A percentile compares a stretch with the other conserved stretches of the same genome.
phyloP scores from a whole-genome alignment of 2,329 filamentous ascomycete species.

The Aspergillus fructus region DNA sequence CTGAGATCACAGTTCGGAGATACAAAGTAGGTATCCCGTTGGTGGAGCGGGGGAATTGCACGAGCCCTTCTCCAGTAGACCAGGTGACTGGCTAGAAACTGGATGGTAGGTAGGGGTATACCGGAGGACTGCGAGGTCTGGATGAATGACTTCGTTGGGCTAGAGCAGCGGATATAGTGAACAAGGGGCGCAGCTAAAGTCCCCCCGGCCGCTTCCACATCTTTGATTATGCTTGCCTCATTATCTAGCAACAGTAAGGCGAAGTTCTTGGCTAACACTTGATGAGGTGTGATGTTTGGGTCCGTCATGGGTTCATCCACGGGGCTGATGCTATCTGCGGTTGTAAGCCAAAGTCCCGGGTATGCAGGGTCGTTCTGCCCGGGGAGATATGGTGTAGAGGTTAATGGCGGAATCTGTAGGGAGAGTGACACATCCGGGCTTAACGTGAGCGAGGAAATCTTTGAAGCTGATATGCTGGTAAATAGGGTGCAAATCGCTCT shows the following conservation, averaged over 20 bases:
- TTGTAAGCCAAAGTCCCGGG: slow-evolving; percentile 81
- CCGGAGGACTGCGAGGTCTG: slow-evolving; percentile 61
- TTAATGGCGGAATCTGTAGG: slow-evolving; percentile 61
- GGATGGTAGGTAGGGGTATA: slow-evolving; percentile 76
- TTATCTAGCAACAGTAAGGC: slow-evolving; percentile 82
- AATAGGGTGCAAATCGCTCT: slow-evolving; percentile 80
- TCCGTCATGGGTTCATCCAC: slow-evolving; percentile 62
- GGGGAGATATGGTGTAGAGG: slow-evolving; percentile 71
- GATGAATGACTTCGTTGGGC: slow-evolving; percentile 68
- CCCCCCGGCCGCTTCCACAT: slow-evolving; percentile 68
- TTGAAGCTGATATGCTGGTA: slow-evolving; percentile 76
- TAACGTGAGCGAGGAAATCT: slow-evolving; percentile 80
- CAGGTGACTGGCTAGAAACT: slow-evolving; percentile 85
- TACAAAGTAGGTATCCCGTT: slow-evolving; percentile 85
- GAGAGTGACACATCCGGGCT: slow-evolving; percentile 62
- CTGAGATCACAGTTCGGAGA: slow-evolving; percentile 83
- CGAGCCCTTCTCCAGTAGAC: slow-evolving; percentile 95
- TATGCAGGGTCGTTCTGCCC: slow-evolving; percentile 66
- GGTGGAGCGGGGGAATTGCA: slow-evolving; percentile 85
- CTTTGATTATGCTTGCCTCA: slow-evolving; percentile 73
- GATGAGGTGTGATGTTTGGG: slow-evolving; percentile 57
- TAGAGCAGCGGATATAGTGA: slow-evolving; percentile 63
- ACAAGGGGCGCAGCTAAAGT: slow-evolving; percentile 75
- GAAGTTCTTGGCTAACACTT: slow-evolving; percentile 75
- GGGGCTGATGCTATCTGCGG: slow-evolving; percentile 73